These are phyloP conservation scores for Lactifluus hygrophoroides DNA, from an alignment of 768 basidiomycete genomes.

Conservation along the genomic window DNA sequence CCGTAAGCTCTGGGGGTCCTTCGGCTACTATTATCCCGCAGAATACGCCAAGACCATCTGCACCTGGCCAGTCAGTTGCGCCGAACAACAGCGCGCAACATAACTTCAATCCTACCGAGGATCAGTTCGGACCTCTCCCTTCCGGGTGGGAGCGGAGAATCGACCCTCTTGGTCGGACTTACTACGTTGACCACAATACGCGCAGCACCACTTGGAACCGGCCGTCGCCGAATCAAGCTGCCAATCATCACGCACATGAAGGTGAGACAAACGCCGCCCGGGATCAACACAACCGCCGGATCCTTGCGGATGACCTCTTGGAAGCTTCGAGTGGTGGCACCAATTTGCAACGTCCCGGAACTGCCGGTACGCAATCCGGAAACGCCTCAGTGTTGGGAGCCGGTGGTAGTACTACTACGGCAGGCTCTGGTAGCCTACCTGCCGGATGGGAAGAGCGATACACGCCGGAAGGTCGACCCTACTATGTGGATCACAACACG, in stretches of 20 bases:
- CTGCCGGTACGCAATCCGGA: conserved; percentile 24
- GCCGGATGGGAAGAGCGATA: conserved; percentile 99
- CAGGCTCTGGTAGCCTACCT: conserved; percentile 81
- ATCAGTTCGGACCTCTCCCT: conserved; percentile 88
- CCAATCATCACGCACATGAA: conserved; percentile 62
- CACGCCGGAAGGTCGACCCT: conserved; percentile 96
- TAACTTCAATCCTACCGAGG: conserved; percentile 92
- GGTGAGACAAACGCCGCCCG: conserved; percentile 78
- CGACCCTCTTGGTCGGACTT: conserved; percentile 91
- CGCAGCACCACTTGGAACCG: conserved; percentile 97
- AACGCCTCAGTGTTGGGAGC: conserved; percentile 39
- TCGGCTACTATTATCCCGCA: conserved; percentile 21
- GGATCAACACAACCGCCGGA: conserved; percentile 76
- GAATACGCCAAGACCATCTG: conserved; percentile 24
- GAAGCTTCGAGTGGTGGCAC: conserved; percentile 46
- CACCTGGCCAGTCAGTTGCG: conserved; percentile 30
- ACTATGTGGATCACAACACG: conserved; percentile 99
- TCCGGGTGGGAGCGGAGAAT: conserved; percentile 94
- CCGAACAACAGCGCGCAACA: conserved; percentile 35
- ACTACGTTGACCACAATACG: conserved; percentile 98
- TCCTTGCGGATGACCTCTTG: conserved; percentile 79
- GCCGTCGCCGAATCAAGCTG: conserved; percentile 68
- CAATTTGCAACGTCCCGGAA: conserved; percentile 21
- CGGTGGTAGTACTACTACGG: conserved; percentile 45
- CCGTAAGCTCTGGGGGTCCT: conserved; percentile 30